Evolutionary conservation across 371 early-diverging fungal species (phyloP), one percentile per base, ranked within the genome.

Genomic region (Gilbertella persicaria): DNA sequence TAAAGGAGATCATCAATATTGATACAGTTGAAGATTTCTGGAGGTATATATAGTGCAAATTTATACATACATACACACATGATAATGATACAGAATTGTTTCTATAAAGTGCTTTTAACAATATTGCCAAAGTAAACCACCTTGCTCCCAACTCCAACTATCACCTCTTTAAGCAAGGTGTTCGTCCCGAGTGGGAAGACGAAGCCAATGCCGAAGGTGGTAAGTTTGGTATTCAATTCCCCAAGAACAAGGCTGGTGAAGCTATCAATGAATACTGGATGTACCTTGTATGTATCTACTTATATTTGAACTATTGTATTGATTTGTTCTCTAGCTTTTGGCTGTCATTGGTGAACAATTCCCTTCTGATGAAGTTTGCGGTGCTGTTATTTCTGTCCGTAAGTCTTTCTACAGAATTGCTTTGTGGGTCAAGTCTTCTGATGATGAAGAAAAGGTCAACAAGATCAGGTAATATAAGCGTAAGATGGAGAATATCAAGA

Each of bases 101-200:
- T 24, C 24, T 12, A 24, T 55, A 12, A 67, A 92, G 91, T 16
- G 85, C 94, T 10, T 87, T 90, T 79, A 96, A 96, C 84, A 91
- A 92, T 67, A 80, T 96, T 41, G 78, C 85, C 57, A 86, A 86
- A 55, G 82, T 92, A n/a, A 82, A 84, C 42, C 89, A 93, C 40
- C 74, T 97, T 58, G 75, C 86, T 14, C 67, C 79, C 40, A 88
- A 89, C 38, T 84, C 95, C 43, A 96, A 98, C 80, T 94, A 96
- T 67, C 96, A 98, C 62, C 72, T 99, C 51, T 99, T 99, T 88
- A 94, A 95, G 74, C 82, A 91, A 55, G 98, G 96, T 26, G 84
- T 99, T 55, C 86, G 88, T 73, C 99, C 99, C n/a, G 91, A 91
- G 89, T 99, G 99, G 99, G 99, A 99, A 78, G 99, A 99, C 69